Percentiles rank a stretch among this genome's conserved stretches.
Evolutionary conservation across 2,329 filamentous ascomycete genomes (phyloP).

Genomic region (Clonostachys rosea): DNA sequence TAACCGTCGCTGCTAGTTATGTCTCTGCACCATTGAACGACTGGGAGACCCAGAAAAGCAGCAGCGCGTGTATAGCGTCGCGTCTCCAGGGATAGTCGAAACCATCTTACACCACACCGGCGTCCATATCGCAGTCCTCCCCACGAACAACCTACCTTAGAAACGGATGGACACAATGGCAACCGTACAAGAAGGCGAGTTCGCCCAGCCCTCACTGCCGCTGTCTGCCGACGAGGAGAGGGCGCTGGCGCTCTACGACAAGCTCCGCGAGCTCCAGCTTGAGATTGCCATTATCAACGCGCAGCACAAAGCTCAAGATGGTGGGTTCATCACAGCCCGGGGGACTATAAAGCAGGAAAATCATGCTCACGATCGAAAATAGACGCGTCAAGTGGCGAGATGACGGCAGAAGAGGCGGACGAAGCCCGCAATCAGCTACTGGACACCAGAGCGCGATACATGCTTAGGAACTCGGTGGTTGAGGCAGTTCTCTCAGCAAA

Average conservation of each 20-base stretch:
- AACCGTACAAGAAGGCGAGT: too few relatives aligned
- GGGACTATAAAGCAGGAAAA: conserved; percentile 19
- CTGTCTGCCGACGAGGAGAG: conserved; percentile 63
- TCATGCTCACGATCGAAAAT: background rate
- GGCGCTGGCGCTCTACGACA: conserved; percentile 66
- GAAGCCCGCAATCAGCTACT: conserved; percentile 62
- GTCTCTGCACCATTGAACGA: too few relatives aligned
- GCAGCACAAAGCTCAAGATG: conserved; percentile 17
- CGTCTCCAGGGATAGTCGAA: too few relatives aligned
- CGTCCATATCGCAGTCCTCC: too few relatives aligned
- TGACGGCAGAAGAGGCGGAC: conserved; percentile 44
- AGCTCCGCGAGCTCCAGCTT: conserved; percentile 65
- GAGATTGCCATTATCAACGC: conserved; percentile 64
- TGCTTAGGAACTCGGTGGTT: conserved; percentile 64
- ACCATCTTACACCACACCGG: too few relatives aligned
- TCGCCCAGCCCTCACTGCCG: too few relatives aligned
- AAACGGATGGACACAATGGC: too few relatives aligned
- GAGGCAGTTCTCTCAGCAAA: conserved; percentile 67
- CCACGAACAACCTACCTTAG: too few relatives aligned
- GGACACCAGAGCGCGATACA: conserved; percentile 65
- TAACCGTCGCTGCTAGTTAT: too few relatives aligned
- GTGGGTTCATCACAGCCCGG: conserved; percentile 8
- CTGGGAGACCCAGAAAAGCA: too few relatives aligned
- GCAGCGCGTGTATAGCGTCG: too few relatives aligned
- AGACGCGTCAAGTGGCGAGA: conserved; percentile 1